Base-by-base conservation (phyloP, 306 rosid species). In the Castanospermum australe region DNA sequence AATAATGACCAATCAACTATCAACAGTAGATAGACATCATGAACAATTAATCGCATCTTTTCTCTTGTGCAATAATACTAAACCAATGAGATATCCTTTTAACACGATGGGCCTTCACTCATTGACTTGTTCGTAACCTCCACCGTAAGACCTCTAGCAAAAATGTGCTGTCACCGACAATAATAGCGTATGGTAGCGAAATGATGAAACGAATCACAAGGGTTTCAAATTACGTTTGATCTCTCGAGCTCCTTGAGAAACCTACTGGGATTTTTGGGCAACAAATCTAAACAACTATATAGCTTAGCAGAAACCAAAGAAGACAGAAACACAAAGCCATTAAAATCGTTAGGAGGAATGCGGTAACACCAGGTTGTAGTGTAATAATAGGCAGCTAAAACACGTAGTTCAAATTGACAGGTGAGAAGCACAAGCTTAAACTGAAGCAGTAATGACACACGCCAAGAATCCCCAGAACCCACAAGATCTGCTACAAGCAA, bases 401-500 rank as follows among this genome's bases (percentile, higher is more conserved):
- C n/a, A 35, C 35, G 18, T 10, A 55, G 14, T 11, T 65, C 55
- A 60, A 75, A 67, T 30, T 9, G 77, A 33, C 36, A 30, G 45
- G 30, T 18, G 22, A 11, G 17, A 38, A 70, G 20, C 67, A 67
- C 55, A 68, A 4, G 15, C 12, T 50, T 18, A 56, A 39, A 17
- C 22, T 6, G 18, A 73, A 45, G 45, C 38, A 41, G 33, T 45
- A 67, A 67, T 9, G 7, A 47, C 28, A 60, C 38, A 71, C 2
- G 21, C 18, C 47, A 6, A 60, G 48, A 75, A 80, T 74, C 79
- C 83, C 80, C 80, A 83, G 75, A 68, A 83, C n/a, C 41, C 13
- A 64, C 81, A 71, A 88, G 92, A 88, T 90, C 92, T 76, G 75
- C 45, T 21, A 28, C 14, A 71, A 41, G 52, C 47, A 47, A 57